These are phyloP conservation scores for Stemphylium beticola DNA, from an alignment of 2,329 filamentous ascomycete genomes.

Conservation along the genomic window DNA sequence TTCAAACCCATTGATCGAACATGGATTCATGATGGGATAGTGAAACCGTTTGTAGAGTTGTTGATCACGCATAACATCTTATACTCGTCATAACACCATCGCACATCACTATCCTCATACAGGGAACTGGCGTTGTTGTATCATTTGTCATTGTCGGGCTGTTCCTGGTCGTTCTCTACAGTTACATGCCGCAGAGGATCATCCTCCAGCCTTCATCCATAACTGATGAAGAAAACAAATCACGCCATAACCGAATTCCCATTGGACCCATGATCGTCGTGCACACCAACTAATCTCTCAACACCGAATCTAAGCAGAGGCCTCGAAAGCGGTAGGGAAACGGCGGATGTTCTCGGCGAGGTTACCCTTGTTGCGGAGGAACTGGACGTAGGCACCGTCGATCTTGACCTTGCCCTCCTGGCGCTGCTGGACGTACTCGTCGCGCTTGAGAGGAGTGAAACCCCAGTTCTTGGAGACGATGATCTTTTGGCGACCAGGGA, in stretches of 20 bases:
- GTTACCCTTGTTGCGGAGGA: slow-evolving; percentile 91
- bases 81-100: background rate
- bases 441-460: slow-evolving; percentile 96
- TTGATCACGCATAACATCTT: background rate
- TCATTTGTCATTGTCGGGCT: slow-evolving; percentile 45
- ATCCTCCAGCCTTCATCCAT: slow-evolving; percentile 41
- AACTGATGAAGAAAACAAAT: slow-evolving; percentile 44
- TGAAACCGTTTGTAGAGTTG: background rate
- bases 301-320: slow-evolving; percentile 40
- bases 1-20: background rate
- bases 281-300: slow-evolving; percentile 27
- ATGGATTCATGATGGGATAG: background rate
- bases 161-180: slow-evolving; percentile 39
- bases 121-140: slow-evolving; percentile 21
- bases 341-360: slow-evolving; percentile 87
- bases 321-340: slow-evolving; percentile 89
- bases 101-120: background rate
- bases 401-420: slow-evolving; percentile 91
- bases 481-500: slow-evolving; percentile 99
- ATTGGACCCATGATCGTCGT: slow-evolving; percentile 42
- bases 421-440: slow-evolving; percentile 97
- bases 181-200: slow-evolving; percentile 29
- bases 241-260: slow-evolving; percentile 48
- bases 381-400: slow-evolving; percentile 99
- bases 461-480: slow-evolving; percentile 99